These are phyloP conservation scores for Tulasnella sp. DNA, from an alignment of 768 basidiomycete genomes.

Conservation along the genomic window DNA sequence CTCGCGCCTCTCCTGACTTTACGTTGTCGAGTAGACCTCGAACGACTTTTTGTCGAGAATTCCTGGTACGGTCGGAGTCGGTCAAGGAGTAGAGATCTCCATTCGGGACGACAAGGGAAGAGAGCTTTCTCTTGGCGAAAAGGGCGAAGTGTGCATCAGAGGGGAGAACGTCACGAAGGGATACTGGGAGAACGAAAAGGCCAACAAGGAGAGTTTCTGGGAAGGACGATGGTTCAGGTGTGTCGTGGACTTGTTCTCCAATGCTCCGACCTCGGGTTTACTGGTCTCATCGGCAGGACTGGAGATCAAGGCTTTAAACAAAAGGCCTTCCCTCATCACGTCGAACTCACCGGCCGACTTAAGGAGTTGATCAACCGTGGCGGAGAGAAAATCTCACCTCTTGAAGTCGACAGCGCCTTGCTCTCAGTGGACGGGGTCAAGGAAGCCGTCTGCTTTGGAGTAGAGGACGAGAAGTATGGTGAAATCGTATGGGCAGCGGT, in stretches of 20 bases:
- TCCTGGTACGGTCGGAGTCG: slow-evolving; percentile 26
- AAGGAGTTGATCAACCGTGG: slow-evolving; percentile 53
- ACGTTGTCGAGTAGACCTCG: slow-evolving; percentile 1
- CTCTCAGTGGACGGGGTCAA: slow-evolving; percentile 29
- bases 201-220: slow-evolving; percentile 36
- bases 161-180: slow-evolving; percentile 43
- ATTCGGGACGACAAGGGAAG: slow-evolving; percentile 23
- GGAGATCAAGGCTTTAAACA: slow-evolving; percentile 21
- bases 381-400: slow-evolving; percentile 49
- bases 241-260: not conserved
- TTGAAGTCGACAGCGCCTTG: slow-evolving; percentile 50
- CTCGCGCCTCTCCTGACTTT: not conserved
- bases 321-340: slow-evolving; percentile 22
- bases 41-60: slow-evolving; percentile 20
- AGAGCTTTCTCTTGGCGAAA: slow-evolving; percentile 30
- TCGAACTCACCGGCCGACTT: slow-evolving; percentile 39
- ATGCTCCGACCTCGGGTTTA: not conserved
- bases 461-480: slow-evolving; percentile 13
- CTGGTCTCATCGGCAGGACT: slow-evolving; percentile 16
- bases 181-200: slow-evolving; percentile 37
- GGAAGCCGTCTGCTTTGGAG: slow-evolving; percentile 24
- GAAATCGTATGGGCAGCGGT: slow-evolving; percentile 16
- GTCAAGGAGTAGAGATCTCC: slow-evolving; percentile 25
- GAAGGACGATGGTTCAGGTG: slow-evolving; percentile 38
- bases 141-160: slow-evolving; percentile 43